These are phyloP conservation scores for Ceratocystis diversiconidia DNA, from an alignment of 2,329 filamentous ascomycete species.

Conservation along the genomic window DNA sequence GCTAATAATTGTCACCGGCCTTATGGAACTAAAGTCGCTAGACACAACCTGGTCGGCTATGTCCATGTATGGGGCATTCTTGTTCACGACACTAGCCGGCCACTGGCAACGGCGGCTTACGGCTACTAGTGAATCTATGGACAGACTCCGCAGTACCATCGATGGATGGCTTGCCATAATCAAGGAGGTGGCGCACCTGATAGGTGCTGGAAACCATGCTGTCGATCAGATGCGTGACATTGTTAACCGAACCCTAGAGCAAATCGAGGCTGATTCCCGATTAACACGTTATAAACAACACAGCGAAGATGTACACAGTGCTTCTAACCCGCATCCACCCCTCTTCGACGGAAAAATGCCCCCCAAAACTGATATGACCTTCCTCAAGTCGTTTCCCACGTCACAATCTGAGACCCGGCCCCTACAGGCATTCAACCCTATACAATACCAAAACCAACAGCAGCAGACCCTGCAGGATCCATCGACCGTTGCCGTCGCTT, in stretches of 20 bases:
- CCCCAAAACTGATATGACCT: conserved; percentile 2
- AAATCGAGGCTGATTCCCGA: conserved; percentile 30
- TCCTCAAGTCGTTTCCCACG: conserved; percentile 6
- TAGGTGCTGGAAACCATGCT: conserved; percentile 33
- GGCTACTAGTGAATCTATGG: conserved; percentile 43
- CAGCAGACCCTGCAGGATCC: neutral
- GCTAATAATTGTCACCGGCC: conserved; percentile 42
- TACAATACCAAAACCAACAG: neutral
- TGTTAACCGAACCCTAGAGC: conserved; percentile 37
- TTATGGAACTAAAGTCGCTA: conserved; percentile 51
- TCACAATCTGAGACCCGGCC: neutral
- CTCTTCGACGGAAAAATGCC: neutral
- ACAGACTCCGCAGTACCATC: conserved; percentile 52
- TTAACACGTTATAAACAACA: neutral
- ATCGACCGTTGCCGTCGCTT: neutral
- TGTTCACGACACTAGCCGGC: conserved; percentile 57
- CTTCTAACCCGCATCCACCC: neutral
- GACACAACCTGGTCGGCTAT: conserved; percentile 69
- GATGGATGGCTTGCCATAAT: conserved; percentile 54
- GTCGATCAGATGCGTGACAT: conserved; percentile 33
- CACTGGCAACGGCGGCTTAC: conserved; percentile 52
- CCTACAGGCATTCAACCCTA: neutral
- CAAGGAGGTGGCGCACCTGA: conserved; percentile 48
- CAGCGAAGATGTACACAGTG: neutral
- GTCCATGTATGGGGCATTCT: conserved; percentile 56